A percentile compares a stretch with the other conserved stretches of the same genome.
These are phyloP conservation scores for Apiotrichum mycotoxinovorans DNA, from an alignment of 1,284 basidiomycete genomes.

Conservation along the genomic window DNA sequence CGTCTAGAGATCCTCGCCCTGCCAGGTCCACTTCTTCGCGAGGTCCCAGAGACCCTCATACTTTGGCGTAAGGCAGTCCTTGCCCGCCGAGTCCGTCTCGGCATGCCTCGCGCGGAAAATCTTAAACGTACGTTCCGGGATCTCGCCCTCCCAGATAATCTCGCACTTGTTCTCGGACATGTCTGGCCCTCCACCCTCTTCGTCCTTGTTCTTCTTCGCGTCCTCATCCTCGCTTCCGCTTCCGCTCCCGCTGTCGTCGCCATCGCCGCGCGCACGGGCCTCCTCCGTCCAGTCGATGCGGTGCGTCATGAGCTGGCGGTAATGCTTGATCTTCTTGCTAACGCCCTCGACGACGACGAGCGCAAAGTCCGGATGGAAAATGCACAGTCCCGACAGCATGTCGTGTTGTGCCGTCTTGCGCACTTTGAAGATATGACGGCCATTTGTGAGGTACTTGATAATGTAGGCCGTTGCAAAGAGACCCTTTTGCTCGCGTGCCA, in stretches of 20 bases:
- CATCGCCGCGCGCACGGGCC: constrained; percentile 66
- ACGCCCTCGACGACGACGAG: constrained; percentile 93
- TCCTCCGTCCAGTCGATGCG: constrained; percentile 95
- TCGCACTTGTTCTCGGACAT: constrained; percentile 84
- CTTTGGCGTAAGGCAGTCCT: constrained; percentile 60
- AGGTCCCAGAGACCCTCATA: constrained; percentile 80
- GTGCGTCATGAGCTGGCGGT: constrained; percentile 79
- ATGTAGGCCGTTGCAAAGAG: constrained; percentile 84
- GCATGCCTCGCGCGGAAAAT: constrained; percentile 78
- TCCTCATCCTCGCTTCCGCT: constrained; percentile 45
- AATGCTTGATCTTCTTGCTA: constrained; percentile 77
- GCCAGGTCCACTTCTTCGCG: constrained; percentile 63
- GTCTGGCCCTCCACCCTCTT: constrained; percentile 43
- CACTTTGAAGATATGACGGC: constrained; percentile 92
- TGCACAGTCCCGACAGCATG: constrained; percentile 78
- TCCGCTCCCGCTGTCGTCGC: constrained; percentile 56
- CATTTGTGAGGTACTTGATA: constrained; percentile 84
- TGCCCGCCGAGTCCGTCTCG: constrained; percentile 77
- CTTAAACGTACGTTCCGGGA: constrained; percentile 77
- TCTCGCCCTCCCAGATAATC: constrained; percentile 86
- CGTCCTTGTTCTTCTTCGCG: constrained; percentile 52
- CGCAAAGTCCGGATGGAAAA: constrained; percentile 83
- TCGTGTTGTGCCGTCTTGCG: constrained; percentile 91
- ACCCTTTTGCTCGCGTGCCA: constrained; percentile 82
- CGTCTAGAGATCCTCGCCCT: constrained; percentile 48